Conservation (phyloP, 768 basidiomycete genomes). For the Leccinum ochraceum region DNA sequence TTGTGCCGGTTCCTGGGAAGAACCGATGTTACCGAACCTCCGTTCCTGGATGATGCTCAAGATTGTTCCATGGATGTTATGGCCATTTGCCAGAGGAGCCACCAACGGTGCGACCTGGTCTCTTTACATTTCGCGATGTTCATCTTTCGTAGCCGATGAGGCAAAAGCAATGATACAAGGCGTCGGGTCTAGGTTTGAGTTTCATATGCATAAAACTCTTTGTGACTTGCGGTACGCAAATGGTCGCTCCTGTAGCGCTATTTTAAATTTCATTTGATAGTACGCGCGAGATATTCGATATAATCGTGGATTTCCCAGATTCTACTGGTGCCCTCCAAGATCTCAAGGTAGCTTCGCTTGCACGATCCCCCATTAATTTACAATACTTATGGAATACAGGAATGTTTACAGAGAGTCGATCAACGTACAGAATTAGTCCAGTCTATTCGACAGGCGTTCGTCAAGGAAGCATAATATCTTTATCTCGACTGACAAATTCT, state of each 20-base stretch:
- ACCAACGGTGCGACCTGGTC: conserved; percentile 45
- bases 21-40: conserved; percentile 59
- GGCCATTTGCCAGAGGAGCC: conserved; percentile 73
- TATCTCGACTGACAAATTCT: conserved; percentile 6
- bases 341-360: conserved; percentile 55
- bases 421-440: conserved; percentile 76
- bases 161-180: conserved; percentile 71
- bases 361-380: not conserved
- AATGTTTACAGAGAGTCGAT: conserved; percentile 79
- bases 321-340: conserved; percentile 85
- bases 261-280: conserved; percentile 32
- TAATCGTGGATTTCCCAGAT: conserved; percentile 93
- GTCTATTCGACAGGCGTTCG: conserved; percentile 75
- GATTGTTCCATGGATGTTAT: conserved; percentile 84
- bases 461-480: conserved; percentile 2
- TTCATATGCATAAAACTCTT: conserved; percentile 88
- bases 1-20: conserved; percentile 71
- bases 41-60: conserved; percentile 77
- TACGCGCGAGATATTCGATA: conserved; percentile 88
- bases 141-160: conserved; percentile 55
- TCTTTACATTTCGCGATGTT: conserved; percentile 4
- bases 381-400: conserved; percentile 39
- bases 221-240: conserved; percentile 75
- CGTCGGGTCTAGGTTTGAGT: conserved; percentile 84
- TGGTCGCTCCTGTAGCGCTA: conserved; percentile 2